These are phyloP conservation scores for Heterotrichella gracilis DNA, from an alignment of 352 stramenopile species.

Conservation along the genomic window DNA sequence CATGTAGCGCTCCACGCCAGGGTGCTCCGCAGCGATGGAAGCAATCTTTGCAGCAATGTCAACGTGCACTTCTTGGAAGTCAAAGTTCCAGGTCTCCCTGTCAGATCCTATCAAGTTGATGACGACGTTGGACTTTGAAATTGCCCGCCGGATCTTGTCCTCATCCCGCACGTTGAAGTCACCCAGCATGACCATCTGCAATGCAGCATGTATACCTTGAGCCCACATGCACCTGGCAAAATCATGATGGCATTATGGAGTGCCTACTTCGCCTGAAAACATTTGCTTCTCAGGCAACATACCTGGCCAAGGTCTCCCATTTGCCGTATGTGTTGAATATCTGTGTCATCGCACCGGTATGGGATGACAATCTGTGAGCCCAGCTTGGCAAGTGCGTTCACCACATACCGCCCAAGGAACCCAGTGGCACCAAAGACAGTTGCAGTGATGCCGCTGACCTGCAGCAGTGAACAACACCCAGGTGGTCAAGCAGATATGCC, in stretches of 20 bases:
- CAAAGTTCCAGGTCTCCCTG: constrained; percentile 34
- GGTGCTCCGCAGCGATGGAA: constrained; percentile 28
- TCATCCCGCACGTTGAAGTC: constrained; percentile 47
- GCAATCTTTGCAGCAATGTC: constrained; percentile 34
- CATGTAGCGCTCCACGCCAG: constrained; percentile 36
- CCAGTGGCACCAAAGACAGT: constrained; percentile 67
- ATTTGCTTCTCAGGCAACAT: too few relatives aligned
- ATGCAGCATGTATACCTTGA: not conserved
- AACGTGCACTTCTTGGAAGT: constrained; percentile 71
- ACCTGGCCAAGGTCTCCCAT: constrained; percentile 60
- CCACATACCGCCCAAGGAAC: constrained; percentile 65
- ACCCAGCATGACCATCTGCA: constrained; percentile 26
- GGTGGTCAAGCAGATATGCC: too few relatives aligned
- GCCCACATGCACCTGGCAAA: not conserved
- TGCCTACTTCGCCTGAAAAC: too few relatives aligned
- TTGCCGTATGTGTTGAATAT: constrained; percentile 60
- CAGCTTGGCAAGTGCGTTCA: not conserved
- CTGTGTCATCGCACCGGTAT: constrained; percentile 60
- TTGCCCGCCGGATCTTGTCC: constrained; percentile 52
- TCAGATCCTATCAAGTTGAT: constrained; percentile 77
- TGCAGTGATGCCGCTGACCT: constrained; percentile 34
- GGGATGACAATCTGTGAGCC: constrained; percentile 26
- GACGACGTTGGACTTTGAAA: constrained; percentile 60
- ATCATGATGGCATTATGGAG: constrained; percentile 20
- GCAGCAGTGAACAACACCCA: too few relatives aligned